Evolutionary conservation across 179 eudicot species (phyloP), one percentile per base, ranked within the genome.

Genomic region (Heliamphora pulchella): DNA sequence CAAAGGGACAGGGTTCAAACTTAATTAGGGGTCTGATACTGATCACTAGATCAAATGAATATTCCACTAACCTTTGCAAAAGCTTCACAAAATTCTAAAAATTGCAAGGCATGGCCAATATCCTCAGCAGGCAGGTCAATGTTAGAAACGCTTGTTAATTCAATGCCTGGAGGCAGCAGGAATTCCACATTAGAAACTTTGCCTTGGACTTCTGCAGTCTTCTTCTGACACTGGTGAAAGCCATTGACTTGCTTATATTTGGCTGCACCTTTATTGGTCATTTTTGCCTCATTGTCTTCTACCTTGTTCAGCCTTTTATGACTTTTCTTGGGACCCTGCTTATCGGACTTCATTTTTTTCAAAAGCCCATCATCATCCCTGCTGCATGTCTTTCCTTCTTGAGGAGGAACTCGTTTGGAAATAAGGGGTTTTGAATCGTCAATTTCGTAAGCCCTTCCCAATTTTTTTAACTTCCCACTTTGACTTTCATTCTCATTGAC

Each of bases 41-140:
- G 66, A 57, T 43, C 41, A 31, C 14, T 18, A 48, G 5, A 41
- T 11, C 20, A 64, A 61, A 66, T 62, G 11, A 50, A 77, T 55
- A 50, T 8, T 61, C 9, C 46, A 78, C 11, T 54, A 22, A 91
- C 94, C 94, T 89, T 81, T 18, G 87, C 88, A 87, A 91, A 91
- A 44, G 92, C 78, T 58, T 82, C 84, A 86, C 92, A 89, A 74
- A 91, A 91, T 81, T 91, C 94, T 64, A 91, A 78, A 76, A 91
- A 86, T 79, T 91, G 94, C 82, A 89, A 85, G 5, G 87, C 92
- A 81, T 87, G 78, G 31, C 92, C 94, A 63, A 77, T 64, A 77
- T 88, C 92, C 76, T 89, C 88, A 51, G 89, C 81, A 55, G 85
- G 83, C 75, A 91, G 78, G 76, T 88, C 89, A 75, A 86, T 78